phyloP scores from a whole-genome alignment of 306 rosid species.

The Chamaecrista fasciculata region DNA sequence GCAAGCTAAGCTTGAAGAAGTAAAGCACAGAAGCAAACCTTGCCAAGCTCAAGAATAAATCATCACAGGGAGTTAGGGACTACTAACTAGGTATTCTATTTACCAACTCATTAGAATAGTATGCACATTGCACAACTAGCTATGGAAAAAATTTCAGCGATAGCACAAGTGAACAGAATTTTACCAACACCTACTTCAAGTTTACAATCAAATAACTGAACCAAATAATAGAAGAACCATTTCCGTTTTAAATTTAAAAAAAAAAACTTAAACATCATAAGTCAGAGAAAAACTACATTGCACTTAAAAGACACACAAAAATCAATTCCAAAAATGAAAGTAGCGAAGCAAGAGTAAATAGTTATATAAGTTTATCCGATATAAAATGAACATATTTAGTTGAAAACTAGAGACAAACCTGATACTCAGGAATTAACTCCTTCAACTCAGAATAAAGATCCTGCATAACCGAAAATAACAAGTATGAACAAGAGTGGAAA shows the following conservation, averaged over 20 bases:
- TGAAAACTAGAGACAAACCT: constrained; percentile 52
- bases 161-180: not conserved
- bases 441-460: constrained; percentile 80
- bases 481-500: constrained; percentile 13
- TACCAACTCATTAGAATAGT: not conserved
- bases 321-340: not conserved
- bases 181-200: not conserved
- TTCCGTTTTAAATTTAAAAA: not conserved
- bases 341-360: not conserved
- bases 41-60: not conserved
- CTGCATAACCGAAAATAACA: constrained; percentile 41
- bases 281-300: not conserved
- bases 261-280: constrained; percentile 14
- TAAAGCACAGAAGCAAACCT: constrained; percentile 2
- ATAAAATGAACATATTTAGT: not conserved
- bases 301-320: constrained; percentile 4
- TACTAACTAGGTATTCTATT: not conserved
- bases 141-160: not conserved
- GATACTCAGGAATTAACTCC: constrained; percentile 89
- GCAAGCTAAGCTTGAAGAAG: constrained; percentile 14
- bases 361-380: constrained; percentile 20
- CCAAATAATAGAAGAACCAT: constrained; percentile 4
- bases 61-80: not conserved
- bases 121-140: not conserved
- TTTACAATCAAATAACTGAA: constrained; percentile 22